Evolutionary conservation across 2,329 filamentous ascomycete species (phyloP).

Genomic region (Pyrenophora teres): DNA sequence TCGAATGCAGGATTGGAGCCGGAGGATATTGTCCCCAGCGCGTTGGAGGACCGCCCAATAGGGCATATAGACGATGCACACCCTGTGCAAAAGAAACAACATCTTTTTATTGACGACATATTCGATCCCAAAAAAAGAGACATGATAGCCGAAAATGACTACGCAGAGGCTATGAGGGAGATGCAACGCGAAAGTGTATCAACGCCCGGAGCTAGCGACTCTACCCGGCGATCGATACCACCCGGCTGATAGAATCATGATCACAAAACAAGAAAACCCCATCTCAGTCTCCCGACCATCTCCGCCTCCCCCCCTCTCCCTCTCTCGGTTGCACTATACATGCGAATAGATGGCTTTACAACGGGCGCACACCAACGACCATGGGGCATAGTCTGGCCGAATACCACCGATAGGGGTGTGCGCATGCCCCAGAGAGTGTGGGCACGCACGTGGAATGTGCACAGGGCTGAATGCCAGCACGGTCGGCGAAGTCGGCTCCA

Average conservation of each 20-base stretch:
- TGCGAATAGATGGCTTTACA: background rate
- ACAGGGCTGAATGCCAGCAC: too few species aligned
- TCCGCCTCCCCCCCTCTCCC: background rate
- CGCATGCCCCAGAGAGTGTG: too few species aligned
- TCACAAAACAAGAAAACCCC: background rate
- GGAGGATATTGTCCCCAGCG: slow-evolving; percentile 40
- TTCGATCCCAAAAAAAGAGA: slow-evolving; percentile 21
- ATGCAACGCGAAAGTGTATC: slow-evolving; percentile 24
- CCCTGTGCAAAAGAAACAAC: slow-evolving; percentile 21
- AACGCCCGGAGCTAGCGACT: slow-evolving; percentile 3
- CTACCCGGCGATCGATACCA: slow-evolving; percentile 1
- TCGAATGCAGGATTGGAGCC: slow-evolving; percentile 25
- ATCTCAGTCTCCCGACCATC: background rate
- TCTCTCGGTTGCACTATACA: background rate
- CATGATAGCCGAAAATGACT: slow-evolving; percentile 33
- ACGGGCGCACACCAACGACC: background rate
- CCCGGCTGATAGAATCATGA: slow-evolving; percentile 5
- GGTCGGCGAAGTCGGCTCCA: too few species aligned
- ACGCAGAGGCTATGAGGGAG: slow-evolving; percentile 37
- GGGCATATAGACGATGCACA: slow-evolving; percentile 21
- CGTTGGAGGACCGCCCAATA: slow-evolving; percentile 26
- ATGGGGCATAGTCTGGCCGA: background rate
- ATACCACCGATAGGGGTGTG: background rate
- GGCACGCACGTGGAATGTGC: too few species aligned
- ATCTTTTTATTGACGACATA: slow-evolving; percentile 27